Percentiles rank a stretch among this genome's conserved stretches.
These are phyloP conservation scores for Comarum palustre DNA, from an alignment of 306 rosid species.

Conservation along the genomic window DNA sequence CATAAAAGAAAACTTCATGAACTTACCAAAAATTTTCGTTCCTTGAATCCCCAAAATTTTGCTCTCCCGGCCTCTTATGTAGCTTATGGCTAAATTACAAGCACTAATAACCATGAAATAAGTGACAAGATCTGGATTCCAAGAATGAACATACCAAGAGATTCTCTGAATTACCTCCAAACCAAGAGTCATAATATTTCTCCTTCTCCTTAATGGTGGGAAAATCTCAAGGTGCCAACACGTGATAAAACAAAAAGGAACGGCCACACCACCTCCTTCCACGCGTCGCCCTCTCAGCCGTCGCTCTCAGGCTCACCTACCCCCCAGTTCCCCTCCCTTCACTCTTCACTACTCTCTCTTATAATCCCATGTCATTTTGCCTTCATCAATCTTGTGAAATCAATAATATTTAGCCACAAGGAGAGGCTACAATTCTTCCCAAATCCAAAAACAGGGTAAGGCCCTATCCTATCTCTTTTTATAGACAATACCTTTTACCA, in stretches of 20 bases:
- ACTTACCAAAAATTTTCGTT: too few relatives aligned
- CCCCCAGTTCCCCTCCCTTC: conserved; percentile 20
- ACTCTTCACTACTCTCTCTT: conserved; percentile 1
- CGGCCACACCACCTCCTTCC: conserved; percentile 31
- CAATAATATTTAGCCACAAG: conserved; percentile 43
- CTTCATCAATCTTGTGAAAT: conserved; percentile 4
- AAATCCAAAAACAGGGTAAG: conserved; percentile 47
- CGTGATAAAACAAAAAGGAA: conserved; percentile 48
- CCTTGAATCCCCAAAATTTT: not conserved
- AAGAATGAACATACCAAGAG: not conserved
- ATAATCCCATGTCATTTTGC: not conserved
- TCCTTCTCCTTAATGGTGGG: conserved; percentile 8
- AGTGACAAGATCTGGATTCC: conserved; percentile 24
- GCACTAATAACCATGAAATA: conserved; percentile 5
- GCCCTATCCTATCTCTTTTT: conserved; percentile 83
- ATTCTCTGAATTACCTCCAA: not conserved
- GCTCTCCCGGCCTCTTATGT: not conserved
- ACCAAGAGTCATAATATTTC: conserved; percentile 19
- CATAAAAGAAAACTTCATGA: too few relatives aligned
- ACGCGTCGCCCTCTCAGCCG: conserved; percentile 47
- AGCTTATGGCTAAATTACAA: not conserved
- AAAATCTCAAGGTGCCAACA: conserved; percentile 33
- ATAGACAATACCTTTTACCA: conserved; percentile 5
- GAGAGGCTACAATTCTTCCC: conserved; percentile 57
- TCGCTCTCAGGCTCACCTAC: too few relatives aligned